Conservation (phyloP, 2,329 filamentous ascomycete species). For the Chrysoporthe austroafricana region DNA sequence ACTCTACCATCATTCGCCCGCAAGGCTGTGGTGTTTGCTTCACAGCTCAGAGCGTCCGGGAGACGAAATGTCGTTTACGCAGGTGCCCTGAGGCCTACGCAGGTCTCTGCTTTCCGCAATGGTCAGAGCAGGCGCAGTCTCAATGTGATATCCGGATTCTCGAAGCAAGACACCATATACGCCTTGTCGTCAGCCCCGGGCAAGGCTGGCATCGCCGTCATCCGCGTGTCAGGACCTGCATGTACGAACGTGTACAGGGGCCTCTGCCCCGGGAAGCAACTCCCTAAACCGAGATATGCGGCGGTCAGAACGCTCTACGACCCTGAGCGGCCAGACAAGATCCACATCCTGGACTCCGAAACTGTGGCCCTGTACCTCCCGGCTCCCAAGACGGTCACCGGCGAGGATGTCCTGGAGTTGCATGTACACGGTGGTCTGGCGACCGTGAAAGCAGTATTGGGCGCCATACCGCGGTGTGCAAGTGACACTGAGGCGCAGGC, state of each 20-base stretch:
- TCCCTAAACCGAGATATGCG: slow-evolving; percentile 61
- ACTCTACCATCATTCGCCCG: not conserved
- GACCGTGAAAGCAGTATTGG: slow-evolving; percentile 82
- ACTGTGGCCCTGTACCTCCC: slow-evolving; percentile 86
- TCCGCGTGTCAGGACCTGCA: slow-evolving; percentile 81
- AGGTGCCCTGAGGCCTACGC: not conserved
- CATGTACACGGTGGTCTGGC: slow-evolving; percentile 94
- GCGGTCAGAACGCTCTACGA: slow-evolving; percentile 75
- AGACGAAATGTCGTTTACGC: slow-evolving; percentile 8
- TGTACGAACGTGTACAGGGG: slow-evolving; percentile 65
- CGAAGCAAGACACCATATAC: slow-evolving; percentile 73
- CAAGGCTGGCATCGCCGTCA: slow-evolving; percentile 85
- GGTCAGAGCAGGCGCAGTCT: not conserved
- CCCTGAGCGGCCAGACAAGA: slow-evolving; percentile 36
- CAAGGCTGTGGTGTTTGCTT: not conserved
- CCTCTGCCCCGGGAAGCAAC: slow-evolving; percentile 52
- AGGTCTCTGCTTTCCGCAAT: not conserved
- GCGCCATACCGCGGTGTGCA: slow-evolving; percentile 64
- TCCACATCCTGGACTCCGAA: slow-evolving; percentile 73
- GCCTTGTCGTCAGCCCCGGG: slow-evolving; percentile 87
- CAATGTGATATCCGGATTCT: slow-evolving; percentile 19
- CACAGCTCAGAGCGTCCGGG: not conserved
- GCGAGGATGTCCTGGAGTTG: slow-evolving; percentile 89
- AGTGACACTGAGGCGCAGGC: slow-evolving; percentile 30
- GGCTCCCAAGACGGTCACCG: slow-evolving; percentile 80